phyloP scores from a whole-genome alignment of 768 basidiomycete genomes.

The Boletus edulis region DNA sequence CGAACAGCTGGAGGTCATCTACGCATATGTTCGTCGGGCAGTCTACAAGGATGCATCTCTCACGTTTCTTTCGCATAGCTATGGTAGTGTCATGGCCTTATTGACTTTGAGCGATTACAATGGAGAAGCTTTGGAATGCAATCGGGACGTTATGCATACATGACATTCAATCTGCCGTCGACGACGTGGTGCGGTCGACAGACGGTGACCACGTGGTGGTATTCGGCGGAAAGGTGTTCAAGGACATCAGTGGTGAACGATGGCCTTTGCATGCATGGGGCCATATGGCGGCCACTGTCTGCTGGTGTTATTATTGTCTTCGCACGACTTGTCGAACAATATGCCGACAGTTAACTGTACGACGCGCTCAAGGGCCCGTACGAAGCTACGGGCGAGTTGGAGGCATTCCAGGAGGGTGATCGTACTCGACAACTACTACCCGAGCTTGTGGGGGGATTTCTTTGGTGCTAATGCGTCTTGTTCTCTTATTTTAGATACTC shows the following conservation, averaged over 20 bases:
- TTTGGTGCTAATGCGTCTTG: constrained; percentile 1
- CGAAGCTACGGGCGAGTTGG: constrained; percentile 27
- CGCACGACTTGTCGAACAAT: constrained; percentile 32
- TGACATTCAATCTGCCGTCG: constrained; percentile 28
- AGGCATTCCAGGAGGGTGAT: constrained; percentile 14
- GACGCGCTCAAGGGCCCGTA: constrained; percentile 18
- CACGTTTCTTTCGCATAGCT: constrained; percentile 37
- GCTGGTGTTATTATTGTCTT: constrained; percentile 33
- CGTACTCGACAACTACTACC: constrained; percentile 16
- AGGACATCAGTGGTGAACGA: constrained; percentile 21
- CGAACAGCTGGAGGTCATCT: constrained; percentile 36
- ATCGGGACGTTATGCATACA: constrained; percentile 28
- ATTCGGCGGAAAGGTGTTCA: constrained; percentile 35
- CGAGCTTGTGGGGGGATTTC: constrained; percentile 26
- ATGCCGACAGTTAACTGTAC: constrained; percentile 12
- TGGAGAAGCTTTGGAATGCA: constrained; percentile 35
- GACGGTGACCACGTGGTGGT: constrained; percentile 30
- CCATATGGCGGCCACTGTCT: constrained; percentile 28
- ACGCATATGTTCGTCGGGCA: constrained; percentile 37
- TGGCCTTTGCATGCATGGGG: constrained; percentile 38
- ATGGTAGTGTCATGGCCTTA: constrained; percentile 28
- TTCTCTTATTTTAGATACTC: not conserved
- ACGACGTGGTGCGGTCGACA: constrained; percentile 32
- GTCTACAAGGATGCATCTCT: constrained; percentile 37
- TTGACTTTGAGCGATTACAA: constrained; percentile 24